A percentile compares a stretch with the other conserved stretches of the same genome.
Evolutionary conservation across 1,284 basidiomycete genomes (phyloP).

Genomic region (Papiliotrema fonsecae): DNA sequence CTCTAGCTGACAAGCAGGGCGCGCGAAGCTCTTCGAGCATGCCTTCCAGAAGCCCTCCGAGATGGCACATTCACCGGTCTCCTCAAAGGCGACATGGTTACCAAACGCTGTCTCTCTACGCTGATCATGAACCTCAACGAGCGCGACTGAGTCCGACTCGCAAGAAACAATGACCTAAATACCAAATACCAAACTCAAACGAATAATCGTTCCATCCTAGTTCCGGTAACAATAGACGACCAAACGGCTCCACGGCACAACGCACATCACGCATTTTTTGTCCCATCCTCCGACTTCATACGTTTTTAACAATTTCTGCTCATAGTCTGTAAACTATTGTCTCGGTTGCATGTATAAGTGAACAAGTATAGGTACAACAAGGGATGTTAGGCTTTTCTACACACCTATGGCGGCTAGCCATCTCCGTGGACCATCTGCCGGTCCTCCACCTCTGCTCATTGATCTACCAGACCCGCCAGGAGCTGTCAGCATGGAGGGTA

Average conservation of each 20-base stretch:
- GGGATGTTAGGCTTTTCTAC: conserved; percentile 15
- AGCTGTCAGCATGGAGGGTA: conserved; percentile 33
- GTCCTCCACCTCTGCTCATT: conserved; percentile 19
- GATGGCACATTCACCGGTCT: conserved; percentile 90
- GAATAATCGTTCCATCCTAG: no score
- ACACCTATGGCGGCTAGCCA: conserved; percentile 45
- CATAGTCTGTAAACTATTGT: conserved; percentile 10
- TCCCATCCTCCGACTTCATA: no score
- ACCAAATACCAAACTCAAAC: no score
- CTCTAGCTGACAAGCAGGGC: conserved; percentile 56
- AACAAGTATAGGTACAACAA: not conserved
- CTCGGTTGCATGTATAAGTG: not conserved
- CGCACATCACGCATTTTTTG: no score
- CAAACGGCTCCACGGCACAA: no score
- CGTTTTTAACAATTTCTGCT: no score
- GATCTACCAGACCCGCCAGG: no score
- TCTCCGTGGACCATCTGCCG: conserved; percentile 31
- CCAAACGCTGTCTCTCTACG: conserved; percentile 91
- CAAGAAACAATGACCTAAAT: not conserved
- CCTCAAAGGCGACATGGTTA: conserved; percentile 94
- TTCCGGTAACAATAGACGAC: no score
- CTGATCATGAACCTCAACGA: conserved; percentile 80
- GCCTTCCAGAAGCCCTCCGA: conserved; percentile 91
- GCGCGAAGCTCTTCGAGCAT: conserved; percentile 90
- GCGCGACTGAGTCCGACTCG: not conserved